phyloP scores from a whole-genome alignment of 257 asterid species.

The Schizonepeta tenuifolia region DNA sequence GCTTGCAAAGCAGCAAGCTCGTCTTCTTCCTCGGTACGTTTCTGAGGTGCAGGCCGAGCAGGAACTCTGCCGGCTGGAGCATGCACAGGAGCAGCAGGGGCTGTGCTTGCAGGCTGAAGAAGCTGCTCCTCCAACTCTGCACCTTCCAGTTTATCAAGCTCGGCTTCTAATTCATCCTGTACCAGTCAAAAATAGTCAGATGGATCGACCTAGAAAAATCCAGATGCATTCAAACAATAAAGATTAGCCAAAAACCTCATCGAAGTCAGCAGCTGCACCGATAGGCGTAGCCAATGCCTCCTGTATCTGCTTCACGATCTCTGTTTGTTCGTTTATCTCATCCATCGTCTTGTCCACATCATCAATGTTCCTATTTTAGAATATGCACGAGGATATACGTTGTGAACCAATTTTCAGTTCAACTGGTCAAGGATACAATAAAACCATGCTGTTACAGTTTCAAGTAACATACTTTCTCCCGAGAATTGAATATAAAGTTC shows the following conservation, averaged over 20 bases:
- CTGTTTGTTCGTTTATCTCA: slow-evolving; percentile 89
- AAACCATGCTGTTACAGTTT: not conserved
- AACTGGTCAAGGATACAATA: not conserved
- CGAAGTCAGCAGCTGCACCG: slow-evolving; percentile 71
- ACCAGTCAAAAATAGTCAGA: slow-evolving; percentile 10
- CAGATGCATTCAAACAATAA: not conserved
- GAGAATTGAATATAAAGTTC: not conserved
- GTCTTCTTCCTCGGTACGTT: slow-evolving; percentile 64
- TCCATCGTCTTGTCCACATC: slow-evolving; percentile 96
- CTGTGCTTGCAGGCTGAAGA: slow-evolving; percentile 68
- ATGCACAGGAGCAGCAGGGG: slow-evolving; percentile 55
- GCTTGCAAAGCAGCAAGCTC: slow-evolving; percentile 90
- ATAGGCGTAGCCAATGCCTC: slow-evolving; percentile 78
- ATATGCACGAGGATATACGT: not conserved
- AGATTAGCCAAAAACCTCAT: slow-evolving; percentile 50
- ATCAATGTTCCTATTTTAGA: slow-evolving; percentile 65
- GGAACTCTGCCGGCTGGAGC: slow-evolving; percentile 52
- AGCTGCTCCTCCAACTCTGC: slow-evolving; percentile 81
- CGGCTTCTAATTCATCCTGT: slow-evolving; percentile 86
- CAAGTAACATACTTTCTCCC: not conserved
- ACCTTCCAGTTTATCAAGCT: slow-evolving; percentile 80
- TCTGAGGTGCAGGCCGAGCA: slow-evolving; percentile 60
- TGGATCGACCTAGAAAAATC: not conserved
- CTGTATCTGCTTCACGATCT: slow-evolving; percentile 84
- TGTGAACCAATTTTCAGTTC: no score